These are phyloP conservation scores for Selenicereus undatus DNA, from an alignment of 148 eudicot genomes.

Conservation along the genomic window DNA sequence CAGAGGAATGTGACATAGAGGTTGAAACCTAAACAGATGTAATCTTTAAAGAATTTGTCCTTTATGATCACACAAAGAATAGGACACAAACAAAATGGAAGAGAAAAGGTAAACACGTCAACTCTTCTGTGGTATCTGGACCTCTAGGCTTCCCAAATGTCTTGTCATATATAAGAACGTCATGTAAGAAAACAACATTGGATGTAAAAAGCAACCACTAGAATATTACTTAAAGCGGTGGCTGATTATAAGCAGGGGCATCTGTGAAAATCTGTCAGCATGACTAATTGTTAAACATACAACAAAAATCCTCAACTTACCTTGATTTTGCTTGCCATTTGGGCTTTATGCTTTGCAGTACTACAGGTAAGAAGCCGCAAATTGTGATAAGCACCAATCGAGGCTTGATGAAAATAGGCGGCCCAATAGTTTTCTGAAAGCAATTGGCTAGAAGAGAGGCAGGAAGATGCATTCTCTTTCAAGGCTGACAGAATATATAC, in stretches of 20 bases:
- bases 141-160: too few species aligned
- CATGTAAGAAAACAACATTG: too few species aligned
- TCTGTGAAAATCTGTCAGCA: too few species aligned
- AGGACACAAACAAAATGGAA: too few species aligned
- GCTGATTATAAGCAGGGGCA: too few species aligned
- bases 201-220: too few species aligned
- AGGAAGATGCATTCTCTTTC: constrained; percentile 27
- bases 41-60: background rate
- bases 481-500: constrained; percentile 53
- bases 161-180: too few species aligned
- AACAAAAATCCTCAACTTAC: constrained; percentile 31
- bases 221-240: too few species aligned
- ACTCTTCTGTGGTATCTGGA: too few species aligned
- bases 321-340: constrained; percentile 30
- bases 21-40: background rate
- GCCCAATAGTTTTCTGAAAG: constrained; percentile 60
- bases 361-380: constrained; percentile 44
- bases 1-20: background rate
- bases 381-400: constrained; percentile 65
- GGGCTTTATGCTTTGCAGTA: constrained; percentile 30
- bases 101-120: too few species aligned
- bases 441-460: constrained; percentile 30
- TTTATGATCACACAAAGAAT: too few species aligned
- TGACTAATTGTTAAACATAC: too few species aligned
- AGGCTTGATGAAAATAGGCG: constrained; percentile 89